Conservation (phyloP, 2,329 filamentous ascomycete species). For the Aspergillus vadensis region DNA sequence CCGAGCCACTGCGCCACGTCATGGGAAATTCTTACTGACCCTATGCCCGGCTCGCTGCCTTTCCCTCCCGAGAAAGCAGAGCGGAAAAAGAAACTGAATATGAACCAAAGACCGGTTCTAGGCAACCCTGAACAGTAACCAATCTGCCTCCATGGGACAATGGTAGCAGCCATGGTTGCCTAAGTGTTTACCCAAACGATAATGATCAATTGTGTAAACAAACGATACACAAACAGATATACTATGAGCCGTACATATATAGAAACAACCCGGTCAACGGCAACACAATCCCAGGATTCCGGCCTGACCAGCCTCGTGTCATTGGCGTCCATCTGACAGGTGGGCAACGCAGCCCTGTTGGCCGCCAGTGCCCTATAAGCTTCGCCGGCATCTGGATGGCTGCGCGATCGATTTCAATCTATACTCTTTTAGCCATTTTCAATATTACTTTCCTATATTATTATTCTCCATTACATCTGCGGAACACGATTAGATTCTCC, state of each 20-base stretch:
- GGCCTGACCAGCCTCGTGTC: not conserved
- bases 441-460: not conserved
- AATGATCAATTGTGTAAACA: not conserved
- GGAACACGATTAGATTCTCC: not conserved
- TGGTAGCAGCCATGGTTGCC: not conserved
- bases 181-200: not conserved
- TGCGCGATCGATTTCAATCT: not conserved
- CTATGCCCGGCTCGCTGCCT: not conserved
- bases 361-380: constrained; percentile 2
- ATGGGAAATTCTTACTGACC: not conserved
- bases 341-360: not conserved
- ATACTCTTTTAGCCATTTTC: not conserved
- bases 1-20: constrained; percentile 14
- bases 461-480: not conserved
- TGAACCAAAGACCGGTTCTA: not conserved
- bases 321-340: not conserved
- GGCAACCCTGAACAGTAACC: not conserved
- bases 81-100: not conserved
- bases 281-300: not conserved
- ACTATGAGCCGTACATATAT: constrained; percentile 3
- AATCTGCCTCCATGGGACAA: not conserved
- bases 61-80: not conserved
- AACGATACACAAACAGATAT: not conserved
- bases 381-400: constrained; percentile 2
- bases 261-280: constrained; percentile 2